phyloP scores from a whole-genome alignment of 805 yeast species.

The Wickerhamomyces chambardii region DNA sequence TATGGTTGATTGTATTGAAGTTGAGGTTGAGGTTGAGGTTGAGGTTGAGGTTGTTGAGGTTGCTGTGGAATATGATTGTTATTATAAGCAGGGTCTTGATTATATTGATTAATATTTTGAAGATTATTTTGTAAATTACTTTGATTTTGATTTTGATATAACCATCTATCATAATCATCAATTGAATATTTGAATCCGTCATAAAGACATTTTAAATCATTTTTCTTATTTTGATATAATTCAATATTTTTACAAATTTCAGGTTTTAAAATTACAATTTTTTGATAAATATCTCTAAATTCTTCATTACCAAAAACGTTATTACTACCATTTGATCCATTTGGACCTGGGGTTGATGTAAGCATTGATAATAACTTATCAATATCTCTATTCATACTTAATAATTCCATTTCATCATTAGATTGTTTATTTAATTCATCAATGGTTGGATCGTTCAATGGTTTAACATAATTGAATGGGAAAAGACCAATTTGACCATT shows the following conservation, averaged over 20 bases:
- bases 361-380: constrained; percentile 60
- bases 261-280: constrained; percentile 64
- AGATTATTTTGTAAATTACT: constrained; percentile 22
- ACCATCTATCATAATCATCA: background rate
- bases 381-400: constrained; percentile 48
- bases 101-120: constrained; percentile 27
- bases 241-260: constrained; percentile 69
- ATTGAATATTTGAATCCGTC: background rate
- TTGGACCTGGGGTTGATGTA: constrained; percentile 22
- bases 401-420: constrained; percentile 41
- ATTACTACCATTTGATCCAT: constrained; percentile 19
- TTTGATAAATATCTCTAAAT: constrained; percentile 64
- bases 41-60: constrained; percentile 32
- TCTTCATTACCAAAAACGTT: constrained; percentile 48
- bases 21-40: constrained; percentile 7
- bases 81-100: background rate
- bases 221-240: constrained; percentile 65
- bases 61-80: background rate
- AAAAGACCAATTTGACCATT: constrained; percentile 80
- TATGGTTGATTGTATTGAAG: background rate
- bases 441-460: constrained; percentile 56
- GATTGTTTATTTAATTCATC: constrained; percentile 46
- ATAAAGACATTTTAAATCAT: constrained; percentile 34
- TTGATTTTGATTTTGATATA: constrained; percentile 1
- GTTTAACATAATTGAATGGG: constrained; percentile 87